Base-by-base conservation (phyloP, 106 monocot species). In the Acorus gramineus region DNA sequence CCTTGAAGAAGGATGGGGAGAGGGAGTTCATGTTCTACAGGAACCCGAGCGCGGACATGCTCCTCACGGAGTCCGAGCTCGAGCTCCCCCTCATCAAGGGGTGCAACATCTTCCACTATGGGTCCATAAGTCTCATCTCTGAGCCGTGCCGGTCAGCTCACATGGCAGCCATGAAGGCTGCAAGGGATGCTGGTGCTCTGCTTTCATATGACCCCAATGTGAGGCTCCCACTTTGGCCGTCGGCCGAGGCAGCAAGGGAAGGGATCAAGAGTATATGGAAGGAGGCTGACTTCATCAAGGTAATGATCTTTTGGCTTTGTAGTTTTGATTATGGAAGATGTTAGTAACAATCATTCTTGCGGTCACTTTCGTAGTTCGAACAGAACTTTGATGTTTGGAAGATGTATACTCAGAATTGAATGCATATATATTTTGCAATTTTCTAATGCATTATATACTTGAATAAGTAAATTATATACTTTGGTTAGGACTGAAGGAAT, bases 231-330 rank as follows among this genome's bases (percentile, higher is more conserved):
- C 65, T 85, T 3, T 85, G 85, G 85, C 81, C 85, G 3, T 85
- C 85, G 2, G 64, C 67, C 5, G 77, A 77, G 0, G 85, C 85
- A 2, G 85, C 85, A 3, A 61, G 80, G 2, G 68, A 66, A 0
- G 85, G 85, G 4, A 85, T 85, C 14, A 55, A 58, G 74, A 78
- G 77, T 49, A 85, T 85, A 3, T 85, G 85, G 85, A 81, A 74
- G 59, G 74, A 81, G 59, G 85, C 85, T 43, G 85, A 85, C 50
- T 85, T 85, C 44, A 3, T 50, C 12, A 42, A 4, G 42, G 42
- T 51, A 12, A 50, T 44, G 14, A 28, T 28, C 28, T 28, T 28
- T 28, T 28, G 28, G 28, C 28, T 28, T 28, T 28, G 28, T 28
- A 28, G 28, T 28, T 28, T 28, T 28, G 28, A 28, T 28, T 28